Percentiles rank a stretch among this genome's conserved stretches.
Conservation (phyloP, 331 rosid species). For the Pyracantha coccinea region DNA sequence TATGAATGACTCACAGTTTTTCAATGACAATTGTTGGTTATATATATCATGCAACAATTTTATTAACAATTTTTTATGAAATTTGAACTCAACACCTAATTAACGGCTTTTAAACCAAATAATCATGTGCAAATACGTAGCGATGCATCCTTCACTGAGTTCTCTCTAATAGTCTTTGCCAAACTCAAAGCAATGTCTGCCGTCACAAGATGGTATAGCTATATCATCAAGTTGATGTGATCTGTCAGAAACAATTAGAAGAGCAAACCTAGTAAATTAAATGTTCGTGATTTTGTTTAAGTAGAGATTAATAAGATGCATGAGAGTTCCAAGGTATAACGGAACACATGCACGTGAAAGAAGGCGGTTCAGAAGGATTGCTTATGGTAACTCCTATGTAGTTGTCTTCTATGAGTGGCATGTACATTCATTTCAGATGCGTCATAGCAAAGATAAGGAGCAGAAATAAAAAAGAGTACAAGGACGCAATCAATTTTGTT, state of each 20-base stretch:
- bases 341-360: background rate
- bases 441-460: background rate
- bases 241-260: background rate
- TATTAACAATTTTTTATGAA: background rate
- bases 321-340: background rate
- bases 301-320: background rate
- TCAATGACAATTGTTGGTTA: background rate
- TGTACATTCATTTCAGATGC: background rate
- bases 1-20: background rate
- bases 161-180: background rate
- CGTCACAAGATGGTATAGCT: background rate
- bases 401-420: background rate
- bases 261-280: background rate
- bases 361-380: background rate
- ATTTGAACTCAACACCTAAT: background rate
- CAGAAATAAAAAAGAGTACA: background rate
- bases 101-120: too few relatives aligned
- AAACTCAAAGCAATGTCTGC: background rate
- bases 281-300: background rate
- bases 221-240: background rate
- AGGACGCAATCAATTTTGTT: background rate
- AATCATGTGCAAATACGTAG: background rate
- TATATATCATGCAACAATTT: background rate
- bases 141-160: background rate
- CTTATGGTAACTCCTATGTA: background rate